Evolutionary conservation across 2,329 filamentous ascomycete species (phyloP).

Genomic region (Aureobasidium pullulans): DNA sequence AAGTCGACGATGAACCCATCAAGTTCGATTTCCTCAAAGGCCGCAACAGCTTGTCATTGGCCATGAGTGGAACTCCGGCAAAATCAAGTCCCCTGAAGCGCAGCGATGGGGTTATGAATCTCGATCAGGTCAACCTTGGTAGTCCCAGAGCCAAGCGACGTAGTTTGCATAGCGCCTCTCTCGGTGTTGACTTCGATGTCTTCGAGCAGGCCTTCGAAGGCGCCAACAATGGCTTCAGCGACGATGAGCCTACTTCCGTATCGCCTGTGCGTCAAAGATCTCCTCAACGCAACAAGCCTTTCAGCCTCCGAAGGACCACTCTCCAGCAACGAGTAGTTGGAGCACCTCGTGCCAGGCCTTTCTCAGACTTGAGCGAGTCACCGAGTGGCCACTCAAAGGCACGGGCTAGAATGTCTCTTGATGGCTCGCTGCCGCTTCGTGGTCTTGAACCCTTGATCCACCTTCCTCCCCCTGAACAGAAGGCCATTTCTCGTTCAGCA

Average conservation of each 20-base stretch:
- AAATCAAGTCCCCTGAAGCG: constrained; percentile 83
- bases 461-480: constrained; percentile 25
- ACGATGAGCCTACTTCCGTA: constrained; percentile 5
- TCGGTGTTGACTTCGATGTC: constrained; percentile 61
- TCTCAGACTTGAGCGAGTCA: constrained; percentile 26
- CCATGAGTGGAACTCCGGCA: constrained; percentile 44
- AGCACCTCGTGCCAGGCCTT: constrained; percentile 31
- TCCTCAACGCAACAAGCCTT: constrained; percentile 25
- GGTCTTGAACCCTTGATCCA: constrained; percentile 52
- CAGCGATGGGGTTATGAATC: constrained; percentile 80
- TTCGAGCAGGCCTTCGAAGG: constrained; percentile 55
- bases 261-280: constrained; percentile 21
- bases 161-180: constrained; percentile 71
- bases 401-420: constrained; percentile 65
- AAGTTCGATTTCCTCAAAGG: constrained; percentile 42
- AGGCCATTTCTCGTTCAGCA: constrained; percentile 27
- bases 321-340: constrained; percentile 69
- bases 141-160: constrained; percentile 88
- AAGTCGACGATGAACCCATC: constrained; percentile 37
- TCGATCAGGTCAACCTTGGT: constrained; percentile 69
- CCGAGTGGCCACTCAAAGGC: constrained; percentile 19
- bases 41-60: constrained; percentile 29
- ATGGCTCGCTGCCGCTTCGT: constrained; percentile 64
- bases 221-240: constrained; percentile 19
- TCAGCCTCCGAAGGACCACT: constrained; percentile 67